phyloP scores from a whole-genome alignment of 1,284 basidiomycete species.

The Inonotus hispidus region DNA sequence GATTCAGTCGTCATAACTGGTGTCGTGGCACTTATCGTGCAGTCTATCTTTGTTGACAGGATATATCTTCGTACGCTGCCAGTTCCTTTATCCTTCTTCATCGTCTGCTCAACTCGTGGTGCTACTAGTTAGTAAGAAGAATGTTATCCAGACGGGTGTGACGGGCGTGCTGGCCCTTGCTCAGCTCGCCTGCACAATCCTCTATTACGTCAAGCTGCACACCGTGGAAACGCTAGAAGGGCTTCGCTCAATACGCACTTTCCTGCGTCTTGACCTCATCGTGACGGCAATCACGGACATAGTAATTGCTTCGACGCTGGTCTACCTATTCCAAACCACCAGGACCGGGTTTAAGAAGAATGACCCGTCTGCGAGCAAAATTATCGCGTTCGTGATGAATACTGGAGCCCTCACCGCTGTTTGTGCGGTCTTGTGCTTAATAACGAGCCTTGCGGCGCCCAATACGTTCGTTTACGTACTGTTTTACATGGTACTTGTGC shows the following conservation, averaged over 20 bases:
- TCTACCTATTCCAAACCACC: conserved; percentile 11
- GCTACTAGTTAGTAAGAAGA: conserved; percentile 3
- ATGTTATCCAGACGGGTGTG: not conserved
- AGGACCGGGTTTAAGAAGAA: conserved; percentile 13
- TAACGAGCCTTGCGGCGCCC: conserved; percentile 1
- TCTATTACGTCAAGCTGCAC: not conserved
- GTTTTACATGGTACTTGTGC: conserved; percentile 4
- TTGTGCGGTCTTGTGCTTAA: conserved; percentile 7
- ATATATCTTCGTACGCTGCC: conserved; percentile 5
- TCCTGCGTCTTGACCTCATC: not conserved
- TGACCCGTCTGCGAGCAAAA: conserved; percentile 10
- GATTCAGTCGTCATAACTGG: conserved; percentile 1
- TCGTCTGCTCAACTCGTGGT: not conserved
- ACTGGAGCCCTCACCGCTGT: conserved; percentile 19
- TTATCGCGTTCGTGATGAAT: conserved; percentile 17
- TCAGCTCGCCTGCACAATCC: not conserved
- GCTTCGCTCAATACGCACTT: conserved; percentile 34
- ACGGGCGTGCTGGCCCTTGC: not conserved
- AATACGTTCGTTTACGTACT: conserved; percentile 12
- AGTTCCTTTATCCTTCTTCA: not conserved
- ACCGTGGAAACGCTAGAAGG: not conserved
- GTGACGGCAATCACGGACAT: conserved; percentile 8
- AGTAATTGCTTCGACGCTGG: conserved; percentile 15
- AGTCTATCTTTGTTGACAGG: conserved; percentile 1
- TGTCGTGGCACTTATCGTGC: not conserved